Evolutionary conservation across 805 yeast genomes (phyloP), one percentile per base, ranked within the genome.

Genomic region (Kregervanrija delftensis): DNA sequence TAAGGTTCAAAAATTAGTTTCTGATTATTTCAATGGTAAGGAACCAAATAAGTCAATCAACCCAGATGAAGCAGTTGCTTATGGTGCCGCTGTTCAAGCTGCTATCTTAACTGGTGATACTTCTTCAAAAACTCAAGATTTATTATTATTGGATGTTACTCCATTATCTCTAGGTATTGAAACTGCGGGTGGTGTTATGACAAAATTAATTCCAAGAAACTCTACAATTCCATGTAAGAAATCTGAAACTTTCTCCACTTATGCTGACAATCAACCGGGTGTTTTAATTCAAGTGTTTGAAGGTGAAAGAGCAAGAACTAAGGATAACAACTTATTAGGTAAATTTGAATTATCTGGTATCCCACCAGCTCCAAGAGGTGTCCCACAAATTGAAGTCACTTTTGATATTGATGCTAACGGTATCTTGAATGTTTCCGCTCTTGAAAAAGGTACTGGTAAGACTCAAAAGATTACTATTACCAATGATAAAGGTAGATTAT

Each of bases 61-160:
- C 81, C 96, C 97, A 59, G 97, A 89, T 77, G 97, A 89, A 76
- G 97, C 97, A 63, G 97, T 89, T 71, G 97, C 97, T 64, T 89
- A 89, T 74, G 96, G 97, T 83, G 97, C 97, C 58, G 96, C 96
- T 52, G 96, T 89, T 57, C 97, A 89, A 77, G 96, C 96, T 57
- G 96, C 96, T 57, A 89, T 89, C 65, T 79, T 89, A 66, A 81
- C 96, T 50, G 97, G 97, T 74, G 96, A 89, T 72, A 83, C 91
- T 58, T 89, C 96, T 36, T 82, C 96, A 51, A 88, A 88, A 84
- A 90, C 96, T 50, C 96, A 89, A 76, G 97, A 89, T 69, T 76
- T 89, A 69, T 76, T 91, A 66, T 78, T 90, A 64, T 80, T 91
- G 67, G 98, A 90, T 79, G 97, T 90, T 68, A 95, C 97, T 63